Evolutionary conservation across 2,329 filamentous ascomycete species (phyloP).

Genomic region (Fusarium nygamai): DNA sequence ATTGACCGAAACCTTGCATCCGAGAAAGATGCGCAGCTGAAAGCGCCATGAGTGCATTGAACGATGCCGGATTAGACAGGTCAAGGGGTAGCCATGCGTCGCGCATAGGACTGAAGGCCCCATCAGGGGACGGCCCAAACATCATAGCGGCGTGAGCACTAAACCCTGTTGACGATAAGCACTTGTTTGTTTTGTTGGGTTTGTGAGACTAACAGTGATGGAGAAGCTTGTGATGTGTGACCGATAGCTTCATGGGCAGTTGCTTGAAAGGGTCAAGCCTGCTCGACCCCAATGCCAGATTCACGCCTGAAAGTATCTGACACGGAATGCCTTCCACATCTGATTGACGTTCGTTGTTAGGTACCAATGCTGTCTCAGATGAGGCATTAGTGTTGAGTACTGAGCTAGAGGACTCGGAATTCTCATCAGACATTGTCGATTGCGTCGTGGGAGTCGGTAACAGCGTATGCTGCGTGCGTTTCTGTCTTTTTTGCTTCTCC

Average conservation of each 20-base stretch:
- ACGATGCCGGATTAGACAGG: constrained; percentile 53
- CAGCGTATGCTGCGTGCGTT: constrained; percentile 8
- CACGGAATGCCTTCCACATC: neutral
- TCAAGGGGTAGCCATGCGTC: constrained; percentile 54
- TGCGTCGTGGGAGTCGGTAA: neutral
- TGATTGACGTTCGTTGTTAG: neutral
- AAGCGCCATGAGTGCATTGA: constrained; percentile 54
- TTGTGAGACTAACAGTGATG: neutral
- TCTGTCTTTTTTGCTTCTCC: constrained; percentile 1
- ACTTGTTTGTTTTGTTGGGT: neutral
- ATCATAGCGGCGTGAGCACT: constrained; percentile 45
- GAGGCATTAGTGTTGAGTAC: neutral
- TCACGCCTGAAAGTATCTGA: constrained; percentile 5
- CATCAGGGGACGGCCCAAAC: constrained; percentile 33
- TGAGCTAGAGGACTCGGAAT: neutral
- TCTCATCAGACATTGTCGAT: neutral
- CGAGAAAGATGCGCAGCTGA: constrained; percentile 51
- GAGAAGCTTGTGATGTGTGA: neutral
- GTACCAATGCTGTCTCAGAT: neutral
- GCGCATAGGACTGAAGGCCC: constrained; percentile 51
- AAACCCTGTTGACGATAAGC: neutral
- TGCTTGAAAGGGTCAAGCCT: constrained; percentile 7
- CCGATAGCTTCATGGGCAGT: neutral
- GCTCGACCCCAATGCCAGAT: neutral
- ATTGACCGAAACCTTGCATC: constrained; percentile 44